phyloP scores from a whole-genome alignment of 1,284 basidiomycete genomes.

The Ustilago shanxiensis region DNA sequence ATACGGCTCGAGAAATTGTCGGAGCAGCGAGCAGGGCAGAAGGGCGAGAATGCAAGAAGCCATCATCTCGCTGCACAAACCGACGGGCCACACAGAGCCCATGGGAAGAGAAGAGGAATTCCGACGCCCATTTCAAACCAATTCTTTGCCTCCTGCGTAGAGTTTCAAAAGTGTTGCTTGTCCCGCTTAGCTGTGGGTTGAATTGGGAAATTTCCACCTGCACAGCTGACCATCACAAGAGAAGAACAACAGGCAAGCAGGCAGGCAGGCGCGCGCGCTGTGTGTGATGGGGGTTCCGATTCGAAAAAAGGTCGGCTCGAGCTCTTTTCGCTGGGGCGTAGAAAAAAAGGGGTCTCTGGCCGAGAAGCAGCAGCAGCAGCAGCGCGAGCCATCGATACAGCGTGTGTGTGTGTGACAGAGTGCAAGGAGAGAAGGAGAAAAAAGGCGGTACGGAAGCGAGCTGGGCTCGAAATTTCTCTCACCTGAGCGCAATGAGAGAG shows the following conservation, averaged over 20 bases:
- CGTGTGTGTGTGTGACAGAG: too few relatives aligned
- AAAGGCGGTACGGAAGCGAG: slow-evolving; percentile 5
- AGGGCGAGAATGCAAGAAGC: not conserved
- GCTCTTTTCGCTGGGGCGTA: slow-evolving; percentile 5
- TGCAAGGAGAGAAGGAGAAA: not conserved
- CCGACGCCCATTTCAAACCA: slow-evolving; percentile 9
- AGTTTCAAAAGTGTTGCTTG: not conserved
- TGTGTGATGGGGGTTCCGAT: not conserved
- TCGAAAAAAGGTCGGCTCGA: slow-evolving; percentile 4
- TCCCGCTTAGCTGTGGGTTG: not conserved
- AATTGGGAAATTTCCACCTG: not conserved
- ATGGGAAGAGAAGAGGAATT: slow-evolving; percentile 4
- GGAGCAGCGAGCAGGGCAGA: not conserved
- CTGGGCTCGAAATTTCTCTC: slow-evolving; percentile 11
- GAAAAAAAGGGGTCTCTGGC: slow-evolving; percentile 15
- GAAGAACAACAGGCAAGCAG: not conserved
- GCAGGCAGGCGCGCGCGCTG: not conserved
- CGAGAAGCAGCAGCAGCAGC: not conserved
- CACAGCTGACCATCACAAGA: not conserved
- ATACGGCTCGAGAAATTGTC: not conserved
- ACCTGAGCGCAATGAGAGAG: not conserved
- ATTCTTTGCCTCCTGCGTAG: not conserved
- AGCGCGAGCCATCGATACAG: not conserved
- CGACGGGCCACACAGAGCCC: not conserved
- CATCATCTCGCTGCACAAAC: slow-evolving; percentile 5